Base-by-base conservation (phyloP, 441 rosid genomes). In the Pelargonium myrrhifolium region DNA sequence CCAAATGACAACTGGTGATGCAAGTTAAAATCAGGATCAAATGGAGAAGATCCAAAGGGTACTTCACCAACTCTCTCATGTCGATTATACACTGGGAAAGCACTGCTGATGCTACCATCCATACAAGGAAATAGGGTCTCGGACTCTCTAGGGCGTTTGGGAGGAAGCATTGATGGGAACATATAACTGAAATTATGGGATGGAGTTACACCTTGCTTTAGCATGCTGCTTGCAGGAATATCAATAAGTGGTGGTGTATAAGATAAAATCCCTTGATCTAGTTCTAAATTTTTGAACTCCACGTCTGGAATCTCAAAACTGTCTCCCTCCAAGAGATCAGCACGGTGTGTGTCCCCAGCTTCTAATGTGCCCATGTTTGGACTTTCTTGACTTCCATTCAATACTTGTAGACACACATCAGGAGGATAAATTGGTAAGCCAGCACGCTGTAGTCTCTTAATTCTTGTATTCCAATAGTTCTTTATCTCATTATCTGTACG, bases 401-500 rank as follows among this genome's bases (percentile, higher is more conserved):
- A 24, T 12, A 42, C 51, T 62, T 43, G 70, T 18, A 39, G 65
- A 60, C 60, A 65, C 42, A 76, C 42, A 12, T 65, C 76, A 10
- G 72, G 31, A 4, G 79, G 79, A 22, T 76, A 76, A 17, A 76
- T 53, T 9, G 77, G 71, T 62, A 65, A 59, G 21, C 77, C 77
- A 15, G 67, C 70, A n/a, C 71, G 70, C 8, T 65, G 73, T 20
- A 69, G 67, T 39, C 75, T 65, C 61, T 75, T 70, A 43, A 62
- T 56, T 71, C 78, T 75, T 8, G 74, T 75, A 43, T 75, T 75
- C 77, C 77, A 74, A 66, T 69, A 74, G 66, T 74, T 74, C 67
- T 74, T 74, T 65, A 74, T 74, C 66, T 74, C 77, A 62, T 74
- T 74, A 65, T 74, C 77, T n/a, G 77, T 74, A 47, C 77, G 77